Conservation (phyloP, 73 alveolate genomes). For the Tetrahymena elliotti region DNA sequence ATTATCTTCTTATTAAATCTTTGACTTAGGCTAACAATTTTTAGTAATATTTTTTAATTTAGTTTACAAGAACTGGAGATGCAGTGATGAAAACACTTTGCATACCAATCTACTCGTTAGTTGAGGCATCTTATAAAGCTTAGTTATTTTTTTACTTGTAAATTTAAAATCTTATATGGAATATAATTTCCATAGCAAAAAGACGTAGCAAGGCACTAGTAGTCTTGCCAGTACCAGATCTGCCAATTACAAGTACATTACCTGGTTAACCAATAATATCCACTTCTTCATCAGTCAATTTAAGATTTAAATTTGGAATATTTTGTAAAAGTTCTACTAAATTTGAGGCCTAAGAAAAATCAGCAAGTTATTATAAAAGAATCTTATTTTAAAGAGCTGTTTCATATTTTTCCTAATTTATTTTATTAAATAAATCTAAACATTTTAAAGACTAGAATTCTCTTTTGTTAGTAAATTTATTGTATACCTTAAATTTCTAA, state of each 20-base stretch:
- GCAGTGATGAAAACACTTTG: constrained; percentile 70
- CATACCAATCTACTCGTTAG: constrained; percentile 30
- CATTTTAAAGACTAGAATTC: too few species aligned
- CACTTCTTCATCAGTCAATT: constrained; percentile 50
- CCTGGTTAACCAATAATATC: constrained; percentile 53
- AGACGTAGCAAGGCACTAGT: constrained; percentile 67
- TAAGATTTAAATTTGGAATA: constrained; percentile 46
- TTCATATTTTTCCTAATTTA: not conserved
- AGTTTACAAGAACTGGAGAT: constrained; percentile 77
- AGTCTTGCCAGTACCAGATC: constrained; percentile 91
- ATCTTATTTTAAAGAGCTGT: constrained; percentile 22
- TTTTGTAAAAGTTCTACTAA: constrained; percentile 26
- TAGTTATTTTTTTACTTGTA: constrained; percentile 9
- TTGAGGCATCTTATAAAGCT: constrained; percentile 2
- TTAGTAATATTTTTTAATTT: constrained; percentile 70
- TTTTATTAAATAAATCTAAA: too few species aligned
- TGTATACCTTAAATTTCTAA: not conserved
- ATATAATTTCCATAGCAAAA: constrained; percentile 64
- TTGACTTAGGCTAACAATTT: constrained; percentile 46
- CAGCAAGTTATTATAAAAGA: constrained; percentile 19
- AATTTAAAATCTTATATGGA: constrained; percentile 6
- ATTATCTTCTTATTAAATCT: constrained; percentile 38
- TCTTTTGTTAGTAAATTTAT: too few species aligned
- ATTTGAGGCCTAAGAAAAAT: constrained; percentile 37
- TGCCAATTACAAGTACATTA: constrained; percentile 67